Conservation (phyloP, 2,329 filamentous ascomycete species). For the Orbilia blumenaviensis region DNA sequence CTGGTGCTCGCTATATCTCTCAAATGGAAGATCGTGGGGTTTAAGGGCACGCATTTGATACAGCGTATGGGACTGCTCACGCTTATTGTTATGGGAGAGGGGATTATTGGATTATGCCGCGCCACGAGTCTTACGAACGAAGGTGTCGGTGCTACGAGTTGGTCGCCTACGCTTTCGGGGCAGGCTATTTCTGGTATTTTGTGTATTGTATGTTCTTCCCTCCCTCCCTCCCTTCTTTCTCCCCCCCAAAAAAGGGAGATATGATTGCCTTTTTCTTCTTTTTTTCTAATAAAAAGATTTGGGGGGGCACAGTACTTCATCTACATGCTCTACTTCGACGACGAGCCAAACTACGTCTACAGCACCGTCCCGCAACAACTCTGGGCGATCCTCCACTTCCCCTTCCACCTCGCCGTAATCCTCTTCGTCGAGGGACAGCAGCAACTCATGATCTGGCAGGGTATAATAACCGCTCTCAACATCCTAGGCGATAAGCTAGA, state of each 20-base stretch:
- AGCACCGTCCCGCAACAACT: slow-evolving; percentile 69
- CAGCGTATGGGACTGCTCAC: slow-evolving; percentile 72
- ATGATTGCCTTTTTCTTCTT: neutral
- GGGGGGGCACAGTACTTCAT: slow-evolving; percentile 62
- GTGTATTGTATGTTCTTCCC: slow-evolving; percentile 55
- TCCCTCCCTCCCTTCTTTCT: neutral
- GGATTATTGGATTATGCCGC: slow-evolving; percentile 70
- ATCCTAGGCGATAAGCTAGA: slow-evolving; percentile 61
- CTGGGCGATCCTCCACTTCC: slow-evolving; percentile 70
- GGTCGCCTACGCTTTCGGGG: slow-evolving; percentile 54
- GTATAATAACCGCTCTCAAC: slow-evolving; percentile 63
- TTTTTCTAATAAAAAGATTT: neutral
- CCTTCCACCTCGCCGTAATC: slow-evolving; percentile 71
- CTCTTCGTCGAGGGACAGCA: slow-evolving; percentile 72
- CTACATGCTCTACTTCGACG: slow-evolving; percentile 71
- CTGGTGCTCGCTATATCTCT: slow-evolving; percentile 67
- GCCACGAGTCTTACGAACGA: slow-evolving; percentile 63
- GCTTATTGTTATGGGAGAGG: slow-evolving; percentile 73
- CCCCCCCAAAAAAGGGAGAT: too few species aligned
- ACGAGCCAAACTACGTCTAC: slow-evolving; percentile 64
- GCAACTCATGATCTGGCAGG: slow-evolving; percentile 66
- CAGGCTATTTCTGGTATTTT: slow-evolving; percentile 55
- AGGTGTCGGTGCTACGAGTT: slow-evolving; percentile 40
- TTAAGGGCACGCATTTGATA: slow-evolving; percentile 71
- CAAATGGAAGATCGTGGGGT: slow-evolving; percentile 68